Evolutionary conservation across 1,284 basidiomycete genomes (phyloP), one percentile per base, ranked within the genome.

Genomic region (Cryptococcus hybrid): DNA sequence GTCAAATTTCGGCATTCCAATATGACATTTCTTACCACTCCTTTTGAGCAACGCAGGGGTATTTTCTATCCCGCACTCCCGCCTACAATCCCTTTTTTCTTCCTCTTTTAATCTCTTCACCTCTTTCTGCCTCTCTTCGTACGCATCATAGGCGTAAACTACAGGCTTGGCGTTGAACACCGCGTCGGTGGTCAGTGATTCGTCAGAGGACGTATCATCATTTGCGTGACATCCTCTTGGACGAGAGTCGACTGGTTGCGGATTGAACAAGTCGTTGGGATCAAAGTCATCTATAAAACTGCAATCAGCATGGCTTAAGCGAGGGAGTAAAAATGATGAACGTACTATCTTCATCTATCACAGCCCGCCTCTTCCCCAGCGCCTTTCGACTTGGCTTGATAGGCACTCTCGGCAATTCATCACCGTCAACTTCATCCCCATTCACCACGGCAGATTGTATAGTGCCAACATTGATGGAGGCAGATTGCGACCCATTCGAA

Each of bases 111-210:
- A 43, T 15, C 52, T 52, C 55, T 54, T 64, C 51, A 58, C 44
- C 49, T 57, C 55, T 15, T 68, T 61, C 43, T 70, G 56, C 47
- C 64, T 65, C 60, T 78, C 76, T 45, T 73, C 70, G 59, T 74
- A 76, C 24, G 77, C 77, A 57, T 78, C 77, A 60, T 78, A 78
- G 30, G 74, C 75, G 57, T 77, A 78, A 43, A 59, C 61, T 42
- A 74, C 55, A 6, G 74, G 70, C 54, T 71, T 74, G 8, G 46
- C 15, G 11, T 63, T 54, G 46, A 65, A 64, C n/a, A 70, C 58
- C 6, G 65, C 65, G 59, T 74, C 70, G 18, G 65, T 65, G 2
- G 63, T 67, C 44, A 69, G 48, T 7, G 62, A 64, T 35, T 71
- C 66, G 9, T 69, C 62, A 2, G 64, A 51, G 37, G 60, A 40